Base-by-base conservation (phyloP, 2,329 filamentous ascomycete species). In the Colletotrichum echinochloae region DNA sequence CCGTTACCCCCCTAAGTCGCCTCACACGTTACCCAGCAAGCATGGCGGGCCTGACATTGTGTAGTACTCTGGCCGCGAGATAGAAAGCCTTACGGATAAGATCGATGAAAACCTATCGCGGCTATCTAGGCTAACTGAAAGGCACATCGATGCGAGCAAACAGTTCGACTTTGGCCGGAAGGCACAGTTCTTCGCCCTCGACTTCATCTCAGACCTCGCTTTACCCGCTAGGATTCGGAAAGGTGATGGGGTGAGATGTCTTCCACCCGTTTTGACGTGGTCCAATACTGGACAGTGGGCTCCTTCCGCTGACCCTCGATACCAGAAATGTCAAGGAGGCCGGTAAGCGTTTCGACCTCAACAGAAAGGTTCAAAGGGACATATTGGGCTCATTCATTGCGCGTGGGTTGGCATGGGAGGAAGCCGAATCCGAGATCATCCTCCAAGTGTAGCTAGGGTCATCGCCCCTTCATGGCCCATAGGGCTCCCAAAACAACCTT, bases 161-260 rank as follows among this genome's bases (percentile, higher is more conserved):
- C 74, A 81, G 20, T 78, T 86, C 74, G 85, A 89, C 66, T 75
- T 88, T 26, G 83, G 82, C 3, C 77, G 78, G 7, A 83, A 85
- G 39, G 81, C 82, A 2, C 84, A 86, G 51, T 87, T 81, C 77
- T 84, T 88, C 49, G 87, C 86, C 0, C 75, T 89, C 0, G 87
- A 89, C 68, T 83, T 88, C 33, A 86, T 89, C 54, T 85, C 83
- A 16, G 81, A 83, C 20, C 71, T 89, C 14, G 85, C 85, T 1
- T 84, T 88, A 83, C 54, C 71, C 71, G 1, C 67, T 80, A 9
- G 81, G 81, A 0, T 75, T 83, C 48, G 81, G 82, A 0, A 80
- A 83, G 75, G 73, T 84, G 39, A 78, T 88, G 79, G 72, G 84
- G 86, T 82, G 79, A 80, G 78, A 76, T 5, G 37, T 12, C 76